Percentiles rank a stretch among this genome's conserved stretches.
Evolutionary conservation across 352 stramenopile genomes (phyloP).

Genomic region (Saprolegnia parasitica): DNA sequence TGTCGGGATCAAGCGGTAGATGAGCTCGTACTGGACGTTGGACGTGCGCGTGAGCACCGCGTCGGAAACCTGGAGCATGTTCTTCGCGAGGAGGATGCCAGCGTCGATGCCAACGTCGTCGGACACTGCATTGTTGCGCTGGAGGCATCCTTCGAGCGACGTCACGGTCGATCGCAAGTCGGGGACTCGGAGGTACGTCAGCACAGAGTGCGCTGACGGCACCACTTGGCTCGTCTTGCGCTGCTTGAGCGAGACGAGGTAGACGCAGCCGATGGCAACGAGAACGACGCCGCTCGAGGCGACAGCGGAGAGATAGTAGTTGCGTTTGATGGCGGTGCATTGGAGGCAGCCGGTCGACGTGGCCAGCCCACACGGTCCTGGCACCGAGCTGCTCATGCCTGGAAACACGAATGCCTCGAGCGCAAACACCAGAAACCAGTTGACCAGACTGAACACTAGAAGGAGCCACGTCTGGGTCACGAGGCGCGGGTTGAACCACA

Average conservation of each 20-base stretch:
- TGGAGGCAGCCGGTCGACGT: conserved; percentile 28
- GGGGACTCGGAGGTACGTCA: too few relatives aligned
- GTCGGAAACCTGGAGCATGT: conserved; percentile 30
- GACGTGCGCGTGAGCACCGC: conserved; percentile 16
- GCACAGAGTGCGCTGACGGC: not conserved
- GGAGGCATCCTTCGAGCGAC: too few relatives aligned
- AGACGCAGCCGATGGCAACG: conserved; percentile 20
- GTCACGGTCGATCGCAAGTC: too few relatives aligned
- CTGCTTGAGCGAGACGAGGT: too few relatives aligned
- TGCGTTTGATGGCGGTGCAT: conserved; percentile 16
- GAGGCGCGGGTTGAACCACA: conserved; percentile 29
- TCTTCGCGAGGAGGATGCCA: conserved; percentile 32
- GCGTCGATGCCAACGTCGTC: conserved; percentile 24
- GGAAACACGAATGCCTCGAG: conserved; percentile 30
- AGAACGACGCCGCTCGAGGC: conserved; percentile 13
- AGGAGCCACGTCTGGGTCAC: conserved; percentile 28
- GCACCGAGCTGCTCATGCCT: not conserved
- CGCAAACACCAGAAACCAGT: conserved; percentile 30
- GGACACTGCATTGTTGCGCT: too few relatives aligned
- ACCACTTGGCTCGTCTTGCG: too few relatives aligned
- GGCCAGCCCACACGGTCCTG: conserved; percentile 11
- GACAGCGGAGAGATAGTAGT: conserved; percentile 28
- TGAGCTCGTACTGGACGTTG: conserved; percentile 31
- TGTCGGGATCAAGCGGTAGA: conserved; percentile 28
- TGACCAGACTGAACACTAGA: conserved; percentile 29